Evolutionary conservation across 2,329 filamentous ascomycete genomes (phyloP).

Genomic region (Cercospora beticola): DNA sequence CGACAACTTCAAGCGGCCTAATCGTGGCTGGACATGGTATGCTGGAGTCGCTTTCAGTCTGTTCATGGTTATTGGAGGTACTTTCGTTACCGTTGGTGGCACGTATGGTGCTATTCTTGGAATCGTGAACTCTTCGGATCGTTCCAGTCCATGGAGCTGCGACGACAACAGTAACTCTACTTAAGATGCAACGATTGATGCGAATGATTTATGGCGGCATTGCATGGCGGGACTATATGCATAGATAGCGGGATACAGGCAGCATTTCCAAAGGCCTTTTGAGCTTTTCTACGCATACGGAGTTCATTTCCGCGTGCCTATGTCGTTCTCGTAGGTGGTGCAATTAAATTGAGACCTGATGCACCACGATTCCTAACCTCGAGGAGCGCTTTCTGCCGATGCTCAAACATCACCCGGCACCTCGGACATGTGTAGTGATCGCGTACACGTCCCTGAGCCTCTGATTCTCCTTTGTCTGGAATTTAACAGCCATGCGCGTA

Average conservation of each 20-base stretch:
- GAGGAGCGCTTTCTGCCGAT: neutral
- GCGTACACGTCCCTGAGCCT: neutral
- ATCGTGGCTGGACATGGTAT: slow-evolving; percentile 13
- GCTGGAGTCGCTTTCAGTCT: slow-evolving; percentile 15
- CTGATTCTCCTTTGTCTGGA: neutral
- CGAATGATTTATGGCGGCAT: neutral
- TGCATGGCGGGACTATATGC: neutral
- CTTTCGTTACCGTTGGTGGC: slow-evolving; percentile 46
- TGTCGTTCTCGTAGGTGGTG: neutral
- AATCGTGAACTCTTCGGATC: slow-evolving; percentile 37
- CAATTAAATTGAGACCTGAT: neutral
- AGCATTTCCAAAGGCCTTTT: neutral
- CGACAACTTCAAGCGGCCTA: slow-evolving; percentile 40
- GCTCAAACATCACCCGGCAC: neutral
- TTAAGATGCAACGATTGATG: slow-evolving; percentile 11
- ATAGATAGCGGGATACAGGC: neutral
- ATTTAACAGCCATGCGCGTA: no score
- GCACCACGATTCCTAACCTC: neutral
- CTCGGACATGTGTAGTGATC: neutral
- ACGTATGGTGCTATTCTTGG: slow-evolving; percentile 47
- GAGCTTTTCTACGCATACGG: neutral
- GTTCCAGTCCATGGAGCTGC: slow-evolving; percentile 25
- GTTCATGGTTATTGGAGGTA: slow-evolving; percentile 41
- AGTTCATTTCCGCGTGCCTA: neutral
- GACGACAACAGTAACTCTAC: slow-evolving; percentile 36